phyloP scores from a whole-genome alignment of 352 stramenopile genomes.

The Globisporangium carolinianum region DNA sequence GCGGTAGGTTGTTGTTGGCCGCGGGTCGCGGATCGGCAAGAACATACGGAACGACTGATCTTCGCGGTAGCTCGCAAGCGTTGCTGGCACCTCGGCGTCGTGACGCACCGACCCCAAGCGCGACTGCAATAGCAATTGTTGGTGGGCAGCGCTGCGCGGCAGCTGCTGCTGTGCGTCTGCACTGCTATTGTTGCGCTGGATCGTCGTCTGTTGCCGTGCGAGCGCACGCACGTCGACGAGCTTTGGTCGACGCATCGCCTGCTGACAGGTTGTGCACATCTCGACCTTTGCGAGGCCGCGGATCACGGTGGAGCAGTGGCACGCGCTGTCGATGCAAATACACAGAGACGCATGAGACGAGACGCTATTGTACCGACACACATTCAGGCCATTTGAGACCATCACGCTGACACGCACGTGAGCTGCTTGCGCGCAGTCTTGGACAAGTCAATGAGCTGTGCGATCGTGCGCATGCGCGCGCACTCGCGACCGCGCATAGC shows the following conservation, averaged over 20 bases:
- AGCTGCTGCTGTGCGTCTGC: neutral
- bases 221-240: slow-evolving; percentile 27
- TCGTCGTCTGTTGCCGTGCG: neutral
- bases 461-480: slow-evolving; percentile 43
- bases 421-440: slow-evolving; percentile 43
- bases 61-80: slow-evolving; percentile 30
- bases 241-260: slow-evolving; percentile 47
- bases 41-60: slow-evolving; percentile 56
- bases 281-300: slow-evolving; percentile 42
- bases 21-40: slow-evolving; percentile 40
- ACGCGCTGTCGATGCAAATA: slow-evolving; percentile 30
- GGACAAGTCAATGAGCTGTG: slow-evolving; percentile 41
- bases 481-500: slow-evolving; percentile 35
- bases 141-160: slow-evolving; percentile 11
- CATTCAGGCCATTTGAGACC: too few relatives aligned
- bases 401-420: slow-evolving; percentile 28
- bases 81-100: slow-evolving; percentile 28
- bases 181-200: neutral
- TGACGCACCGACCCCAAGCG: slow-evolving; percentile 23
- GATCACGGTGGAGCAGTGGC: slow-evolving; percentile 49
- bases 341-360: neutral
- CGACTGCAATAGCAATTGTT: slow-evolving; percentile 23
- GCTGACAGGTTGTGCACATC: slow-evolving; percentile 45
- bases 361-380: too few relatives aligned
- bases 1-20: slow-evolving; percentile 33